These are phyloP conservation scores for Cyclotella kingstonii DNA, from an alignment of 108 stramenopile genomes.

Conservation along the genomic window DNA sequence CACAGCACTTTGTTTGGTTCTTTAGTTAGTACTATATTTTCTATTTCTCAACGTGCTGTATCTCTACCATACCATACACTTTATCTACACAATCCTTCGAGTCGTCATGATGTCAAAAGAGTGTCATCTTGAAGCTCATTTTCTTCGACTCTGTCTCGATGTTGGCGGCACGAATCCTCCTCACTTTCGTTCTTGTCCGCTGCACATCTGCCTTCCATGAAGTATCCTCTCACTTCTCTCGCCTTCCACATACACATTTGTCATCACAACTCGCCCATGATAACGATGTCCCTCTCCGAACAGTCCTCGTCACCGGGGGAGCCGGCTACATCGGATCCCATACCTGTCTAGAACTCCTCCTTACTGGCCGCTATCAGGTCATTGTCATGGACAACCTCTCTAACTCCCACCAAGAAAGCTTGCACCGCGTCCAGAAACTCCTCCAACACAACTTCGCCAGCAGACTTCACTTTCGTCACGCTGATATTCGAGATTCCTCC, in stretches of 20 bases:
- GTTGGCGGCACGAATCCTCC: no score
- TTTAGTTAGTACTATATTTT: no score
- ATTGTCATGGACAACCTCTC: conserved; percentile 93
- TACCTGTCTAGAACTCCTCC: conserved; percentile 93
- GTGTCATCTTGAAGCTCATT: no score
- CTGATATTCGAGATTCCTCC: conserved; percentile 69
- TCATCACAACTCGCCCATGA: neutral
- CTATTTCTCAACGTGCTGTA: no score
- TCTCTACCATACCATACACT: no score
- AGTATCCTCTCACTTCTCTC: no score
- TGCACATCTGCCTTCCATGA: no score
- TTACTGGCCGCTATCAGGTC: conserved; percentile 72
- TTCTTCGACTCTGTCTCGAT: no score
- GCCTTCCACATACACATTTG: neutral
- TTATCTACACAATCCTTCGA: no score
- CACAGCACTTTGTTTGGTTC: no score
- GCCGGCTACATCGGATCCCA: conserved; percentile 99
- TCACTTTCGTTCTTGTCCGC: no score
- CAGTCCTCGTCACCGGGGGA: conserved; percentile 96
- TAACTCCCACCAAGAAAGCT: conserved; percentile 89
- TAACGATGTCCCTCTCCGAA: conserved; percentile 28
- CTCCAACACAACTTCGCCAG: conserved; percentile 38
- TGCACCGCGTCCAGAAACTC: conserved; percentile 83
- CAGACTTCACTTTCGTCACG: conserved; percentile 66
- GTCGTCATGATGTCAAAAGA: no score